Conservation (phyloP, 305 asterid genomes). For the Vinca major region DNA sequence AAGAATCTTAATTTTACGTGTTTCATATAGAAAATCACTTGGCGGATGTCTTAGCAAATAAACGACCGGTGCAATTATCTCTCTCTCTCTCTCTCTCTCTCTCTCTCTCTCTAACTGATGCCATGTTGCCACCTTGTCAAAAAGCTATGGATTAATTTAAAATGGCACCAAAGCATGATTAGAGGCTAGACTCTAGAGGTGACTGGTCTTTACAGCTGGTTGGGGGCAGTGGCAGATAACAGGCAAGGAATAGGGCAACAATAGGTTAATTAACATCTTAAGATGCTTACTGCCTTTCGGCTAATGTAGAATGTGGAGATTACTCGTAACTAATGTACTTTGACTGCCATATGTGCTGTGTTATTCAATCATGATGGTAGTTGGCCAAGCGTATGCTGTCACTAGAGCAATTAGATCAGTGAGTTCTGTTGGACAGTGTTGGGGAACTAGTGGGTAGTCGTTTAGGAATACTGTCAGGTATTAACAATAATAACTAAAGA, state of each 20-base stretch:
- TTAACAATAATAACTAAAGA: conserved; percentile 10
- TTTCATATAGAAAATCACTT: background rate
- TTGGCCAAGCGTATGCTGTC: background rate
- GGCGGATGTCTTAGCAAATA: background rate
- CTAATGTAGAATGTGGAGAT: background rate
- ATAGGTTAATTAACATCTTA: background rate
- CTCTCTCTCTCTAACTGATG: background rate
- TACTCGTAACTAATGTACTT: background rate
- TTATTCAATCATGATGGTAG: background rate
- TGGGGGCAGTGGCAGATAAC: background rate
- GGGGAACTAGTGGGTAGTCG: background rate
- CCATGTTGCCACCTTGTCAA: background rate
- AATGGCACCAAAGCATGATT: background rate
- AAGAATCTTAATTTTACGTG: background rate
- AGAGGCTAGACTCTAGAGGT: no score
- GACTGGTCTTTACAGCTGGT: background rate
- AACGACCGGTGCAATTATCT: background rate
- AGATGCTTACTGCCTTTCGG: background rate
- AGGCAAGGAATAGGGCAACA: background rate
- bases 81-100: no score
- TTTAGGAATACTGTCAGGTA: background rate
- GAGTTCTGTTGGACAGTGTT: background rate
- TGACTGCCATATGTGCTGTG: background rate
- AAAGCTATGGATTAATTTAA: background rate
- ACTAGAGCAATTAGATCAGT: background rate